Conservation (phyloP, 176 grass and related monocot species). For the Secale cereale region DNA sequence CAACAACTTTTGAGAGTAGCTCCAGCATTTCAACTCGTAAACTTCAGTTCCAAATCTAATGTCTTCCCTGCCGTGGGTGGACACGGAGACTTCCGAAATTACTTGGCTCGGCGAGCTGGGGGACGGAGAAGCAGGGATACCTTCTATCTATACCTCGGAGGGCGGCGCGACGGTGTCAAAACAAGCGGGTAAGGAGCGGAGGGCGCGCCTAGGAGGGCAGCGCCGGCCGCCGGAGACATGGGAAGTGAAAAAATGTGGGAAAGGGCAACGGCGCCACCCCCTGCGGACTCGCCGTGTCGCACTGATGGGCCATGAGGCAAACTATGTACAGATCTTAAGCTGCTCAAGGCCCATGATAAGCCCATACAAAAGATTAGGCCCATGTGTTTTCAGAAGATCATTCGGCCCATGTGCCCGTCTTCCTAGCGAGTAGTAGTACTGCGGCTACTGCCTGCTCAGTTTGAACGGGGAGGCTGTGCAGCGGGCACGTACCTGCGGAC, state of each 20-base stretch:
- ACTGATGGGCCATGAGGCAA: not conserved
- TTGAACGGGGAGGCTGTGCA: not conserved
- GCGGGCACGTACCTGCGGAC: slow-evolving; percentile 28
- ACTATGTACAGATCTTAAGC: not conserved
- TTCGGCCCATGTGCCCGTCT: not conserved
- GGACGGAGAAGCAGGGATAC: not conserved
- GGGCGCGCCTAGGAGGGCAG: not conserved
- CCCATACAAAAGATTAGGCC: not conserved
- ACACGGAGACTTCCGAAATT: not conserved
- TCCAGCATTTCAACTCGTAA: not conserved
- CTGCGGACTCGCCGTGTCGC: too few relatives aligned
- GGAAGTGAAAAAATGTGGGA: not conserved
- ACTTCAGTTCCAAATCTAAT: not conserved
- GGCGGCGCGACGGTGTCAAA: not conserved
- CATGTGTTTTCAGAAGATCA: not conserved
- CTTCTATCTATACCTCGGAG: not conserved
- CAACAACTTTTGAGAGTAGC: not conserved
- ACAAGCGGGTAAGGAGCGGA: not conserved
- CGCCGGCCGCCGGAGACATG: not conserved
- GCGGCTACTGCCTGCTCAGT: not conserved
- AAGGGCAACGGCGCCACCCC: not conserved
- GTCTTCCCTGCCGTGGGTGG: not conserved
- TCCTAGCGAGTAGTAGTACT: not conserved
- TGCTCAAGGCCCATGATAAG: not conserved
- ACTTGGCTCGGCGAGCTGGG: not conserved